A percentile compares a stretch with the other conserved stretches of the same genome.
phyloP scores from a whole-genome alignment of 805 yeast species.

The Ogataea minuta region DNA sequence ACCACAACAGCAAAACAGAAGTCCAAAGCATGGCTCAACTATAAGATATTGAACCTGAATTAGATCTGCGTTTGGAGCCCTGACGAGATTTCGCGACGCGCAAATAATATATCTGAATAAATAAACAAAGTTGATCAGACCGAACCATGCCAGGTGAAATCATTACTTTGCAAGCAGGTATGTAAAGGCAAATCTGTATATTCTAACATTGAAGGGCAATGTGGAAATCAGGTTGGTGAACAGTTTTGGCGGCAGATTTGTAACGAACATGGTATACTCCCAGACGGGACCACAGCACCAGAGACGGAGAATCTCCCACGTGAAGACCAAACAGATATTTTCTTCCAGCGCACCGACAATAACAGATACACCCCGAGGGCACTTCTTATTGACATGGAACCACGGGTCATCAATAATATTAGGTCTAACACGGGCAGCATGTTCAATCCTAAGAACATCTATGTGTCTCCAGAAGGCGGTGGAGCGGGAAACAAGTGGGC shows the following conservation, averaged over 20 bases:
- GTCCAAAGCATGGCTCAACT: constrained; percentile 9
- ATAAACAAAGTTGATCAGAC: constrained; percentile 1
- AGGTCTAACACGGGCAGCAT: constrained; percentile 47
- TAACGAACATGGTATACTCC: constrained; percentile 77
- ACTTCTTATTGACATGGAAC: constrained; percentile 82
- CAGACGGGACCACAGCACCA: constrained; percentile 55
- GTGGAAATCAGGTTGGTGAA: constrained; percentile 95
- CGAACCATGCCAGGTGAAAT: constrained; percentile 55
- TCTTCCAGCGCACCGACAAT: constrained; percentile 69
- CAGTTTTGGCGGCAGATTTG: constrained; percentile 91
- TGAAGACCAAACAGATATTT: constrained; percentile 78
- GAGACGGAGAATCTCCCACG: constrained; percentile 36
- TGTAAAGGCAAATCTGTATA: constrained; percentile 11
- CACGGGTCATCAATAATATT: constrained; percentile 75
- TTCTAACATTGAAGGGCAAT: constrained; percentile 59
- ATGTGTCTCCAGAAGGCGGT: constrained; percentile 73
- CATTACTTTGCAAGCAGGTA: constrained; percentile 63
- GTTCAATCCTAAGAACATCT: constrained; percentile 81
- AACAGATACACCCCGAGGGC: constrained; percentile 87
- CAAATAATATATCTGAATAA: constrained; percentile 3
- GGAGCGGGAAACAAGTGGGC: constrained; percentile 99
- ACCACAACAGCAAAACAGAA: constrained; percentile 1
- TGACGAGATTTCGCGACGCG: constrained; percentile 14
- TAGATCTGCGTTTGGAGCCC: constrained; percentile 8
- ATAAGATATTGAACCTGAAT: background rate